A percentile compares a stretch with the other conserved stretches of the same genome.
Conservation (phyloP, 2,329 filamentous ascomycete species). For the Colletotrichum sp. region DNA sequence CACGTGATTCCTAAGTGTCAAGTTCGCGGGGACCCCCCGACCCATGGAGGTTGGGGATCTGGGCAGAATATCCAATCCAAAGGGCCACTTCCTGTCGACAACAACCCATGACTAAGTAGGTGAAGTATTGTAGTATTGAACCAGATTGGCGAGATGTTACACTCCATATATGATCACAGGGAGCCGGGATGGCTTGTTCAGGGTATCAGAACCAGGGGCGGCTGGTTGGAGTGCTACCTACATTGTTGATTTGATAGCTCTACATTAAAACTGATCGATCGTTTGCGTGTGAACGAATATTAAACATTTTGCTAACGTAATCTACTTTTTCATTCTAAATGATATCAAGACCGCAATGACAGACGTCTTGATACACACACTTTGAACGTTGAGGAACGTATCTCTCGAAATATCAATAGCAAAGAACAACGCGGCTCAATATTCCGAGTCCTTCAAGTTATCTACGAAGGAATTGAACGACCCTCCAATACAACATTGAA, state of each 20-base stretch:
- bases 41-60: not conserved
- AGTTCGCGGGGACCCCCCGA: not conserved
- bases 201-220: not conserved
- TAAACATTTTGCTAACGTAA: not conserved
- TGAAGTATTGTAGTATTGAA: not conserved
- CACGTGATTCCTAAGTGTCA: not conserved
- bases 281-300: not conserved
- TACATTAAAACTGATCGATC: not conserved
- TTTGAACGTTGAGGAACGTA: rapidly evolving
- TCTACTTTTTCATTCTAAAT: not conserved
- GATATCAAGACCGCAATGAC: no score
- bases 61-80: not conserved
- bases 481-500: not conserved
- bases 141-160: not conserved
- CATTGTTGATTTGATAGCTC: not conserved
- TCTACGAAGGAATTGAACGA: not conserved
- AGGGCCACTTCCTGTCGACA: not conserved
- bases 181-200: not conserved
- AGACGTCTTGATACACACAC: not conserved
- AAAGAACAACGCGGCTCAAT: not conserved
- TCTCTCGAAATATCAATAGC: not conserved
- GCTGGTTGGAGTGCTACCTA: not conserved
- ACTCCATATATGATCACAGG: not conserved
- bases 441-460: not conserved
- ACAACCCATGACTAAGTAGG: not conserved